phyloP scores from a whole-genome alignment of 768 basidiomycete species.

The Lanmaoa rubissima region DNA sequence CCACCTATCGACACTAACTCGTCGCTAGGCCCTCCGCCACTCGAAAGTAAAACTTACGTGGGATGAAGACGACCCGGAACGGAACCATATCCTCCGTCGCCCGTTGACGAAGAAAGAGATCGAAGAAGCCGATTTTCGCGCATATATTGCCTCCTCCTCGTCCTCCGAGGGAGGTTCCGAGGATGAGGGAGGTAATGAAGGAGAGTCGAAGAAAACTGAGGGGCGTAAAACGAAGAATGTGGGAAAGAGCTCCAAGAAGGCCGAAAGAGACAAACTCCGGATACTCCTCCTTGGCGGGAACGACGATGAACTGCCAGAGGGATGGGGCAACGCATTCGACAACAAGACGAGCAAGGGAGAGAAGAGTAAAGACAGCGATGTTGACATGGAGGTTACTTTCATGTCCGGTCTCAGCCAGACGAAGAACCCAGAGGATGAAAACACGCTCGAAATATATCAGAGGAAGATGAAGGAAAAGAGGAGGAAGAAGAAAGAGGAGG shows the following conservation, averaged over 20 bases:
- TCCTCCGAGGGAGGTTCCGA: slow-evolving; percentile 58
- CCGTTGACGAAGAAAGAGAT: slow-evolving; percentile 80
- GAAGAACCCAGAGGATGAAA: slow-evolving; percentile 66
- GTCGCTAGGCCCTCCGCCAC: slow-evolving; percentile 82
- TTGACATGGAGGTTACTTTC: slow-evolving; percentile 96
- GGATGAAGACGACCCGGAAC: slow-evolving; percentile 96
- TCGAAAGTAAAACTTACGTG: slow-evolving; percentile 98
- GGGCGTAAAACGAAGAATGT: slow-evolving; percentile 9
- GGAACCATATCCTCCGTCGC: slow-evolving; percentile 76
- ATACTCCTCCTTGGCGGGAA: slow-evolving; percentile 66
- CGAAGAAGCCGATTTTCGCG: slow-evolving; percentile 87
- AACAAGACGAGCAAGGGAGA: slow-evolving; percentile 8
- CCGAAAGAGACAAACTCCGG: slow-evolving; percentile 70
- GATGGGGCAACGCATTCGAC: slow-evolving; percentile 60
- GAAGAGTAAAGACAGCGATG: slow-evolving; percentile 36
- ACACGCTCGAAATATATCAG: slow-evolving; percentile 86
- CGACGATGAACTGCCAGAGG: slow-evolving; percentile 74
- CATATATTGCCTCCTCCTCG: slow-evolving; percentile 69
- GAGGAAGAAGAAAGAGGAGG: slow-evolving; percentile 73
- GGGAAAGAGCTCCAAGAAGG: slow-evolving; percentile 35
- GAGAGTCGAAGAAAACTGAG: slow-evolving; percentile 1
- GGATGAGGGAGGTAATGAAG: slow-evolving; percentile 10
- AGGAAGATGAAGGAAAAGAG: slow-evolving; percentile 88
- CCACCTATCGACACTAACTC: not conserved
- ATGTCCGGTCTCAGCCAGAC: slow-evolving; percentile 71